Evolutionary conservation across 768 basidiomycete genomes (phyloP).

Genomic region (Lentinula lateritia): DNA sequence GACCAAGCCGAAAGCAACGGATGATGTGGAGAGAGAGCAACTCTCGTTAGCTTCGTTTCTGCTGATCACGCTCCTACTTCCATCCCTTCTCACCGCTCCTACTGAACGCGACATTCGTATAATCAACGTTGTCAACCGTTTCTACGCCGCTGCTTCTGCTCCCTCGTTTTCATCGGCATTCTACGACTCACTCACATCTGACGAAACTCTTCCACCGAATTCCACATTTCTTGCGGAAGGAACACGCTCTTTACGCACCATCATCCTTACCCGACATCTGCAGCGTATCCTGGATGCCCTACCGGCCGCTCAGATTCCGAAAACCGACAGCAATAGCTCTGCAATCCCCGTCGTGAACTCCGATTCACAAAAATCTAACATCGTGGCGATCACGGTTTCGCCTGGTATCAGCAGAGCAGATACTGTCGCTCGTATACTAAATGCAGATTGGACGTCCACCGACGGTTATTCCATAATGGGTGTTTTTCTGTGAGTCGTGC

Average conservation of each 20-base stretch:
- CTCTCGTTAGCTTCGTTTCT: conserved; percentile 70
- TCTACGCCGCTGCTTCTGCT: conserved; percentile 76
- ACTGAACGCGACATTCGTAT: conserved; percentile 90
- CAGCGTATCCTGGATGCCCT: conserved; percentile 83
- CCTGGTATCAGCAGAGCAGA: conserved; percentile 74
- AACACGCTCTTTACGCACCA: conserved; percentile 53
- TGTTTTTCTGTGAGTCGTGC: conserved; percentile 40
- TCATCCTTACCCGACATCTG: conserved; percentile 69
- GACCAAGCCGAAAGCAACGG: conserved; percentile 15
- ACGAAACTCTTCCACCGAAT: conserved; percentile 9
- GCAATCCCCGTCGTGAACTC: conserved; percentile 36
- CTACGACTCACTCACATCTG: conserved; percentile 16
- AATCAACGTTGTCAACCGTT: conserved; percentile 80
- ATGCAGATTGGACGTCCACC: conserved; percentile 36
- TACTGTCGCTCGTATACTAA: conserved; percentile 53
- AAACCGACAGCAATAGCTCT: conserved; percentile 28
- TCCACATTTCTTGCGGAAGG: conserved; percentile 56
- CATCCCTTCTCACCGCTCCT: conserved; percentile 74
- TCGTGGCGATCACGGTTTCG: conserved; percentile 66
- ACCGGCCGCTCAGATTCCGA: conserved; percentile 54
- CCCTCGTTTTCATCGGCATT: conserved; percentile 25
- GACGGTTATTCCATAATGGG: conserved; percentile 36
- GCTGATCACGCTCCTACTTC: conserved; percentile 73
- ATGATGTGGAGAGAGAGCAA: conserved; percentile 36
- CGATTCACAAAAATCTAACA: conserved; percentile 59